Percentiles rank a stretch among this genome's conserved stretches.
These are phyloP conservation scores for Rossbeevera mucosa DNA, from an alignment of 768 basidiomycete genomes.

Conservation along the genomic window DNA sequence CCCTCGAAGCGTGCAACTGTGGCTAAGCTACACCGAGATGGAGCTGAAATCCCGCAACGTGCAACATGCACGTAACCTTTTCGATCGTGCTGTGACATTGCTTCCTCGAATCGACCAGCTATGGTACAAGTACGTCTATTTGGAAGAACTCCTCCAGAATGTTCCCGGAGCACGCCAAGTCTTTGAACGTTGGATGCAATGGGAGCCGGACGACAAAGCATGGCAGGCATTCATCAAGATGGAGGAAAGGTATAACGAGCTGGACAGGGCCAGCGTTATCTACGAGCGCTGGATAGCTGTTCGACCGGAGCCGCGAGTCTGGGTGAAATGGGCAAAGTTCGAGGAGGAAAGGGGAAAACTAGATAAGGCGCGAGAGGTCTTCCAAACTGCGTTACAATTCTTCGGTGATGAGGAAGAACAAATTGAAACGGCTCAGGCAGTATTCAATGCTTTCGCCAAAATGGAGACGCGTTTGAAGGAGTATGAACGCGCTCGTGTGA, in stretches of 20 bases:
- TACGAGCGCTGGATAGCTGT: constrained; percentile 90
- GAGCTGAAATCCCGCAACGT: constrained; percentile 98
- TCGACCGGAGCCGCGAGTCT: constrained; percentile 69
- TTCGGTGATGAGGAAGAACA: constrained; percentile 86
- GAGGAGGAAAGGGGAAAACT: constrained; percentile 69
- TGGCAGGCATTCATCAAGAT: constrained; percentile 99
- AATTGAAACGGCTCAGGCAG: constrained; percentile 84
- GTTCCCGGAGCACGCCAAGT: constrained; percentile 95
- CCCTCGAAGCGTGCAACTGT: constrained; percentile 81
- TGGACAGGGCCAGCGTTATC: constrained; percentile 86
- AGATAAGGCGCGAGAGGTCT: constrained; percentile 79
- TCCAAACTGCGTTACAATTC: constrained; percentile 86
- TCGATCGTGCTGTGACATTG: constrained; percentile 94
- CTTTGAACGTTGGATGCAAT: constrained; percentile 99
- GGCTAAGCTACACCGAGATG: constrained; percentile 95
- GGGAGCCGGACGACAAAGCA: constrained; percentile 99
- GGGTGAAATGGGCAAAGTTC: constrained; percentile 85
- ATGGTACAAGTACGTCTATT: constrained; percentile 99
- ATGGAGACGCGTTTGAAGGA: constrained; percentile 98
- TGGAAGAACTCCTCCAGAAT: constrained; percentile 95
- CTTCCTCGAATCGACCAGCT: constrained; percentile 94
- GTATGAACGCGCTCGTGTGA: constrained; percentile 92
- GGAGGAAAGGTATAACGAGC: constrained; percentile 88
- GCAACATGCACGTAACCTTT: constrained; percentile 93
- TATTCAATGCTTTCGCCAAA: constrained; percentile 90